Conservation (phyloP, 306 rosid genomes). For the Crataegus laevigata region DNA sequence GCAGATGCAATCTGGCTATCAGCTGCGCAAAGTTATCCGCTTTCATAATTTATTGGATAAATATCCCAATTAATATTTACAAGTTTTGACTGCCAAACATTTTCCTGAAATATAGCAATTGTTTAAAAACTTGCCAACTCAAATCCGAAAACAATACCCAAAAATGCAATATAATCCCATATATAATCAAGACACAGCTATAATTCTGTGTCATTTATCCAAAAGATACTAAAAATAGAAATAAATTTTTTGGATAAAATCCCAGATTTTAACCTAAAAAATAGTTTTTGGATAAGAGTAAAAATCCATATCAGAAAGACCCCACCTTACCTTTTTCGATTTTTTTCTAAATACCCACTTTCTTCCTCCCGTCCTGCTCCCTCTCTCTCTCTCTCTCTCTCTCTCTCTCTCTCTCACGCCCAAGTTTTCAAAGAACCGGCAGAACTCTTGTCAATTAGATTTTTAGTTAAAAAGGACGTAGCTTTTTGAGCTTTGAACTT, state of each 20-base stretch:
- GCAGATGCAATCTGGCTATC: neutral
- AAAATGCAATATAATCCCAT: neutral
- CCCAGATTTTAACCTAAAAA: too few species aligned
- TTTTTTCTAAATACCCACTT: neutral
- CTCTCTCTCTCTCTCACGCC: neutral
- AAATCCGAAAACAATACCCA: neutral
- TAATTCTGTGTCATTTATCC: constrained; percentile 8
- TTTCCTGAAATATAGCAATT: neutral
- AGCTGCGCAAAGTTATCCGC: neutral
- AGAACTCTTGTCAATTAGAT: neutral
- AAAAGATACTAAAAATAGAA: neutral
- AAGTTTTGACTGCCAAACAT: neutral
- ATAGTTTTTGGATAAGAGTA: constrained; percentile 21
- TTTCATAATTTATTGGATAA: neutral
- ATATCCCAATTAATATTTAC: neutral
- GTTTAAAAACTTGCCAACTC: neutral
- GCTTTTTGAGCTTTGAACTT: neutral
- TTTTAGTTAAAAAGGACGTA: neutral
- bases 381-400: neutral
- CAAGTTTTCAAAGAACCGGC: neutral
- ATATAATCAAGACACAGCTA: neutral
- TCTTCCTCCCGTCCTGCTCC: neutral
- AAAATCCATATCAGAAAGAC: constrained; percentile 9
- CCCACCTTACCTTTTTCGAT: neutral
- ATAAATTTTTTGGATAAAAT: too few species aligned